A percentile compares a stretch with the other conserved stretches of the same genome.
Conservation (phyloP, 2,329 filamentous ascomycete species). For the Setomelanomma holmii region DNA sequence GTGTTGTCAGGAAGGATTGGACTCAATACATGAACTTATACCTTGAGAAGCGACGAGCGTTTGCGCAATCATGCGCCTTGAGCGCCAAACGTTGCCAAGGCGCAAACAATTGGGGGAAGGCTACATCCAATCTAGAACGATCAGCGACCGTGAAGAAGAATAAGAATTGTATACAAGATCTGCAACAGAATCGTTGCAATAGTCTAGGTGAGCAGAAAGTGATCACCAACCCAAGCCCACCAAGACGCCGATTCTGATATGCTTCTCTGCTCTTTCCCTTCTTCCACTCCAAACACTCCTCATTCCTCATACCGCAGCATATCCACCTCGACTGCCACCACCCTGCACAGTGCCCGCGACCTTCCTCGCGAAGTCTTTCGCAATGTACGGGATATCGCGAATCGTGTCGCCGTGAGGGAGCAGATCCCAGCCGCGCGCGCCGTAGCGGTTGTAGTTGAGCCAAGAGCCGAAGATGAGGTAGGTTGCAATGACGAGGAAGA, state of each 20-base stretch:
- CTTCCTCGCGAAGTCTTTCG: constrained; percentile 85
- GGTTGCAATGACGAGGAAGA: constrained; percentile 82
- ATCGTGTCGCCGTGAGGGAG: constrained; percentile 92
- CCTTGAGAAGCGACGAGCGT: too few relatives aligned
- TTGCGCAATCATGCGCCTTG: too few relatives aligned
- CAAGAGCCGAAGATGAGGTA: constrained; percentile 98
- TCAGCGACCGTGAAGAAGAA: neutral
- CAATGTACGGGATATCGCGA: constrained; percentile 87
- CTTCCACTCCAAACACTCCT: neutral
- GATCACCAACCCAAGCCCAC: neutral
- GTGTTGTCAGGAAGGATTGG: too few relatives aligned
- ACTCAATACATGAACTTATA: too few relatives aligned
- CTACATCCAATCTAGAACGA: too few relatives aligned
- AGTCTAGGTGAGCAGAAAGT: neutral
- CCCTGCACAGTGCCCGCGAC: constrained; percentile 86
- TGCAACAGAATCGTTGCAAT: neutral
- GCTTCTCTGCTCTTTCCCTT: neutral
- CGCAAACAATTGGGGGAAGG: too few relatives aligned
- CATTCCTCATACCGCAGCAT: constrained; percentile 79
- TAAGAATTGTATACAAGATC: neutral
- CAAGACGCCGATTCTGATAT: neutral
- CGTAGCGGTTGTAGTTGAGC: constrained; percentile 98
- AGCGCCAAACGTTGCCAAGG: too few relatives aligned
- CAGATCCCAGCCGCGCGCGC: constrained; percentile 92
- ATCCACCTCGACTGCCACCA: constrained; percentile 83